A percentile compares a stretch with the other conserved stretches of the same genome.
Conservation (phyloP, 179 eudicot species). For the Beta corolliflora region DNA sequence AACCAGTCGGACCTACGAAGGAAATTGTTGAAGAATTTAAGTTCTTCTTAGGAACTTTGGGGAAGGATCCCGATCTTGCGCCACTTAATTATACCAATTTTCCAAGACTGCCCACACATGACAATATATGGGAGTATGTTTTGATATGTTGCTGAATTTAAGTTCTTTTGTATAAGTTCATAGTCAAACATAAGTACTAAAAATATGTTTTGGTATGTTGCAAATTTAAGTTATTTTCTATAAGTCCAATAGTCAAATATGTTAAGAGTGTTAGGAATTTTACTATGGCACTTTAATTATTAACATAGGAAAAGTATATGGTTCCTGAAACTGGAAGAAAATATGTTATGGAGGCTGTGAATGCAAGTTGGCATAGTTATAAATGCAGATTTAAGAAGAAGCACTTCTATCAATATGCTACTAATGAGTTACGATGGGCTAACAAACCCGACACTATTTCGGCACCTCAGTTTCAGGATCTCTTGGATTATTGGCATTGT, state of each 20-base stretch:
- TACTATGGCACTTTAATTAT: not conserved
- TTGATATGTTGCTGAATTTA: no score
- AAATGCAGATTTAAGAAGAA: not conserved
- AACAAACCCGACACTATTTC: not conserved
- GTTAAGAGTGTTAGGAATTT: not conserved
- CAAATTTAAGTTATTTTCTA: not conserved
- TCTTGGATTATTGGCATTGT: not conserved
- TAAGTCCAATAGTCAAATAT: not conserved
- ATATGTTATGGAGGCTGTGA: not conserved
- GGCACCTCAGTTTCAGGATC: not conserved
- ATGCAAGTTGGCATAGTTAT: not conserved
- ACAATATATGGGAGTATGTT: slow-evolving; percentile 5
- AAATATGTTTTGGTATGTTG: not conserved
- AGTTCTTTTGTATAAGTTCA: no score
- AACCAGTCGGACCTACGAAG: no score
- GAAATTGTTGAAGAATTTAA: no score
- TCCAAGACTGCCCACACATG: not conserved
- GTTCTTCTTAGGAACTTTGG: no score
- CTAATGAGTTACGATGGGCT: not conserved
- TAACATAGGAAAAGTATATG: not conserved
- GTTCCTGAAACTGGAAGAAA: not conserved
- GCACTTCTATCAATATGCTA: not conserved
- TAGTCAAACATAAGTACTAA: no score
- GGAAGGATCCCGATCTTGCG: no score
- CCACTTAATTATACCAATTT: not conserved